Evolutionary conservation across 2,329 filamentous ascomycete species (phyloP), one percentile per base, ranked within the genome.

Genomic region (Teratosphaeriaceae sp.): DNA sequence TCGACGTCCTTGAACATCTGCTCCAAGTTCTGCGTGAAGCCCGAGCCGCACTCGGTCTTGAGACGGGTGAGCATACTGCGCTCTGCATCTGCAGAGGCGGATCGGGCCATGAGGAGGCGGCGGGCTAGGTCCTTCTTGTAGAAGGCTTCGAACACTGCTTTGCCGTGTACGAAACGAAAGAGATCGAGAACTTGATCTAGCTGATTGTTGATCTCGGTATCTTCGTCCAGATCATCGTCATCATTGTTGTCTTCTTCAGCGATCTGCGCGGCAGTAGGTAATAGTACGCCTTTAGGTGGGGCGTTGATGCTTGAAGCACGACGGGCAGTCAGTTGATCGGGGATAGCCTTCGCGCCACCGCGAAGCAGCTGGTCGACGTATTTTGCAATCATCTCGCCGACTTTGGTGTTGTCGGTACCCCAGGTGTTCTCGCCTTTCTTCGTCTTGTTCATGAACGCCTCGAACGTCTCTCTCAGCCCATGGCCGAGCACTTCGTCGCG

Each of bases 1-100:
- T 96, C 89, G 64, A 97, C 88, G 59, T 99, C 92, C 64, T 94
- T 95, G 72, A 99, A 98, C 92, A 99, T 99, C 49, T 90, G 87
- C 66, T 99, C 94, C 0, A 99, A 74, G 58, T 98, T 98, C 61
- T 95, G 89, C 0, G 92, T 98, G 62, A 98, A 97, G 54, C 80
- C 85, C 12, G 86, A 84, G 29, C 92, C 92, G 60, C 92, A 98
- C 70, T 98, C 92, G 68, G 82, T 85, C 67, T 92, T 90, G 21
- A 98, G 74, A 53, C 94, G 87, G 20, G 85, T 76, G 37, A 98
- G 76, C 92, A 98, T 98, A 66, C 85, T 94, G 50, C 89, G 80
- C 68, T 98, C 94, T 0, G 92, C 90, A 65, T 98, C 92, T 43
- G 90, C 85, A 59, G 88, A 96, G 18, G 90, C 89, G 61, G 88